Base-by-base conservation (phyloP, 768 basidiomycete genomes). In the Termitomyces sp. region DNA sequence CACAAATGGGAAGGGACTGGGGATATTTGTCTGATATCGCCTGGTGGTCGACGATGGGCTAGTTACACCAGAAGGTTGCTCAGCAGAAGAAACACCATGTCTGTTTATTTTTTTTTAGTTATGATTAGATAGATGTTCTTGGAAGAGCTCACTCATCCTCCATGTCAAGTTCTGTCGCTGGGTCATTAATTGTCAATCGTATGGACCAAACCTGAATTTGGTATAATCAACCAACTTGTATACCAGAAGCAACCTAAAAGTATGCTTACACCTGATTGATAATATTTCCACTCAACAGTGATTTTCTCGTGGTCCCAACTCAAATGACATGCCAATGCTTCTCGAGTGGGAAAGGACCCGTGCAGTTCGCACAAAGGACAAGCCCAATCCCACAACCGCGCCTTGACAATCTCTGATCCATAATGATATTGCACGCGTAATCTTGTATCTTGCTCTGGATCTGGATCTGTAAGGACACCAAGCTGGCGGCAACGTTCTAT, bases 281-380 rank as follows among this genome's bases (percentile, higher is more conserved):
- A 33, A 42, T 67, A 57, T n/a, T 63, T 52, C 80, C 83, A 83
- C 29, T 54, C 56, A 9, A 64, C 63, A 36, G 62, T 57, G 31
- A 79, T 69, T n/a, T 69, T 71, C 1, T 61, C 22, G 54, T 86
- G 85, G 60, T 82, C 80, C 68, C 73, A 73, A 7, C 62, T 53
- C 22, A 86, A 56, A 61, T 86, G 85, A n/a, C 61, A 72, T 25
- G 62, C 62, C 1, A 86, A 66, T 72, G 79, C 73, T 25, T 62
- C 70, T 12, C 64, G 68, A 22, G 76, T 78, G 7, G 58, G 45
- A 42, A 86, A 81, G 0, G 54, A 55, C 22, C 67, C 70, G 45
- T 81, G 72, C 10, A 81, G 51, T 33, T 72, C 70, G 59, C 85
- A 86, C n/a, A 85, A 58, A 0, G 85, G 83, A 59, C 85, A 86